Evolutionary conservation across 106 monocot species (phyloP).

Genomic region (Allium sativum): DNA sequence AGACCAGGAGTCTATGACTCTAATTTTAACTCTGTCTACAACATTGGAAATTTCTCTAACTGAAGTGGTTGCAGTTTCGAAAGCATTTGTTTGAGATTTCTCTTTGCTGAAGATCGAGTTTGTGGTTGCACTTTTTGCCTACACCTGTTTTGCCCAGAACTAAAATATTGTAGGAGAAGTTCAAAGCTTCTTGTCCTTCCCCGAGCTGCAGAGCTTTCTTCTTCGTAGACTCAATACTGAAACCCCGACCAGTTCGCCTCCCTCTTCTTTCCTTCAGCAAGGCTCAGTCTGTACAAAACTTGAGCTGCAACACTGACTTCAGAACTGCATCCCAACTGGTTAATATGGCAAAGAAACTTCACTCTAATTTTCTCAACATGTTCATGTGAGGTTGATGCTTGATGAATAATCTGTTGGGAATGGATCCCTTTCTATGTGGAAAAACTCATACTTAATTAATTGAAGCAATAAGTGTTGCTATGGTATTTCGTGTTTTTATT

Average conservation of each 20-base stretch:
- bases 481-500: too few relatives aligned
- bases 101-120: constrained; percentile 85
- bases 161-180: constrained; percentile 79
- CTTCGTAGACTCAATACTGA: constrained; percentile 51
- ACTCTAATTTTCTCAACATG: constrained; percentile 81
- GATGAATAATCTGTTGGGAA: too few relatives aligned
- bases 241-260: constrained; percentile 34
- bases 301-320: constrained; percentile 76
- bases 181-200: constrained; percentile 42
- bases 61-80: constrained; percentile 38
- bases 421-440: too few relatives aligned
- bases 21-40: constrained; percentile 73
- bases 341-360: constrained; percentile 77
- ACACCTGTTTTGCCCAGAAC: constrained; percentile 88
- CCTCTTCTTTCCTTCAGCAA: constrained; percentile 81
- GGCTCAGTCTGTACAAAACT: constrained; percentile 70
- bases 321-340: constrained; percentile 66
- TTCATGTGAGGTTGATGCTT: too few relatives aligned
- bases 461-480: too few relatives aligned
- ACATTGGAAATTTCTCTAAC: constrained; percentile 57
- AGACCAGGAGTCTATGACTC: constrained; percentile 83
- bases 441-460: too few relatives aligned
- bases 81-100: constrained; percentile 49
- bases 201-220: constrained; percentile 68
- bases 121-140: constrained; percentile 78